Evolutionary conservation across 768 basidiomycete genomes (phyloP).

Genomic region (Royoungia palumana): DNA sequence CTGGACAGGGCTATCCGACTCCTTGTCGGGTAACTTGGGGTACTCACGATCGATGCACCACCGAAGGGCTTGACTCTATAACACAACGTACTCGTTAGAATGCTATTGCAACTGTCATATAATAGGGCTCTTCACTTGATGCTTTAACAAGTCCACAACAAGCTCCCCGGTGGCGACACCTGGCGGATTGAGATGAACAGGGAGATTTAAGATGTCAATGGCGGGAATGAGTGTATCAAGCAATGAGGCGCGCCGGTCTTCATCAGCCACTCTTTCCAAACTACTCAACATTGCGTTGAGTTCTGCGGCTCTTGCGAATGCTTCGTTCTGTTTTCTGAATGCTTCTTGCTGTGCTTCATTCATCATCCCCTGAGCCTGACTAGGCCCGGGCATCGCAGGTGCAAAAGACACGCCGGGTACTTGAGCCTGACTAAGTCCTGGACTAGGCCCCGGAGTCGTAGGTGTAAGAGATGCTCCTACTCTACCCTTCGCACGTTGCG

Average conservation of each 20-base stretch:
- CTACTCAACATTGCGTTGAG: constrained; percentile 59
- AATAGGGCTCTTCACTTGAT: constrained; percentile 60
- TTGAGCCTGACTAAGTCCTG: constrained; percentile 11
- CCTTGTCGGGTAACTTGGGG: constrained; percentile 65
- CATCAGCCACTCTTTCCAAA: constrained; percentile 77
- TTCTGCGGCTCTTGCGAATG: constrained; percentile 59
- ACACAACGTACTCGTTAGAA: background rate
- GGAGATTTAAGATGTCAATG: constrained; percentile 71
- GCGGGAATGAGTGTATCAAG: constrained; percentile 65
- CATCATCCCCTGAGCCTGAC: constrained; percentile 13
- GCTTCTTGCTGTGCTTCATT: constrained; percentile 37
- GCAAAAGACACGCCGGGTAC: constrained; percentile 21
- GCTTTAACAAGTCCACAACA: constrained; percentile 70
- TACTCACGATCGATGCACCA: constrained; percentile 86
- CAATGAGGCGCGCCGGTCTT: constrained; percentile 64
- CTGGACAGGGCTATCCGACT: constrained; percentile 73
- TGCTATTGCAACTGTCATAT: background rate
- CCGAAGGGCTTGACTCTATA: constrained; percentile 74
- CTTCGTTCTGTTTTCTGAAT: constrained; percentile 36
- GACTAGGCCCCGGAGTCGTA: constrained; percentile 12
- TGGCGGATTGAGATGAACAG: constrained; percentile 69
- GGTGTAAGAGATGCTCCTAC: constrained; percentile 22
- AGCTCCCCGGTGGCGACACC: constrained; percentile 63
- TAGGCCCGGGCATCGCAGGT: constrained; percentile 19
- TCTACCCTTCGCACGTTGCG: constrained; percentile 10